Evolutionary conservation across 2,329 filamentous ascomycete species (phyloP), one percentile per base, ranked within the genome.

Genomic region (Microsporum canis): DNA sequence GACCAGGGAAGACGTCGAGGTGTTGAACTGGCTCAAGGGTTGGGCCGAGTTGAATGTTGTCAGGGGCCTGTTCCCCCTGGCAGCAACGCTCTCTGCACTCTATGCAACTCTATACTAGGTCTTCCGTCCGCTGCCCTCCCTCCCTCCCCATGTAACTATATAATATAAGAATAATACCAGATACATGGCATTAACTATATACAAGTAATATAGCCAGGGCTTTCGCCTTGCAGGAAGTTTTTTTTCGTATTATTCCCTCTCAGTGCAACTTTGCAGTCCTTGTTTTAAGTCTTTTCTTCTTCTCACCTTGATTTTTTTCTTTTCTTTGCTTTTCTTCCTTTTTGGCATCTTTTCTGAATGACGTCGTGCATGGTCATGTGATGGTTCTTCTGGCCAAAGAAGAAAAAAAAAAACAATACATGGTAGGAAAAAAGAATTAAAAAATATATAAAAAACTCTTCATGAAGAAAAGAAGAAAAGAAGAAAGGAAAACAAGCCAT

Each of bases 1-100:
- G 39, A 63, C 63, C 7, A 58, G 60, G 51, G 62, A 65, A 33
- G 63, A 65, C 31, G 55, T 60, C 41, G 63, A 63, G 60, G 63
- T 65, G 6, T 41, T 59, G 45, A 61, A 60, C 55, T 63, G 59
- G 61, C 60, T 65, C 60, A 61, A 65, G 63, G 61, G 43, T 8
- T 65, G 63, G 63, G 39, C 47, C 33, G 45, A 39, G 27, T 56
- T 65, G 62, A 65, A 65, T 23, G 17, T n/a, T 43, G 58, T 60
- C 17, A 45, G 63, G 43, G 62, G 43, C 39, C 47, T 63, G 51
- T 62, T 65, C 41, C 63, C 63, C 33, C 55, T 65, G 53, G 57
- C 51, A 17, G 63, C 23, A 23, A 60, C 63, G 8, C 23, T 65
- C n/a, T 14, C 57, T 36, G 60, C 34, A 36, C 27, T 60, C 17